These are phyloP conservation scores for Massariosphaeria phaeospora DNA, from an alignment of 495 filamentous ascomycete genomes.

Conservation along the genomic window DNA sequence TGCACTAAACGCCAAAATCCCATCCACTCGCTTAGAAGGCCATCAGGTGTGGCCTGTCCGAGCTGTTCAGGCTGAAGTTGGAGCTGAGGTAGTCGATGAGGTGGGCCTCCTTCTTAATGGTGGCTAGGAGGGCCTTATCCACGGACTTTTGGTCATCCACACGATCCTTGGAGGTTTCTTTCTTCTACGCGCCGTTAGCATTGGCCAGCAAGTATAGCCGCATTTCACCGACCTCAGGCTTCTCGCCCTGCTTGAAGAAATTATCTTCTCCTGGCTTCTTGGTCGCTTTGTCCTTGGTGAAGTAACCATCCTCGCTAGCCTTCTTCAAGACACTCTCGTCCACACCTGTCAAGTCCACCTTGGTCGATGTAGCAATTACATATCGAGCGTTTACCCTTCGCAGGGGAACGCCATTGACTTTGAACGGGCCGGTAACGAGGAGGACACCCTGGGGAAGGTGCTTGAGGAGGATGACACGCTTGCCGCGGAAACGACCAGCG, in stretches of 20 bases:
- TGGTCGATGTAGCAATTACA: slow-evolving; percentile 93
- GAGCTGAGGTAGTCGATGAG: slow-evolving; percentile 84
- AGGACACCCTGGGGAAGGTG: slow-evolving; percentile 92
- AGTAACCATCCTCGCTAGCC: slow-evolving; percentile 79
- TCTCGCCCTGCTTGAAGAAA: slow-evolving; percentile 98
- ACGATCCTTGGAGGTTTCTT: slow-evolving; percentile 80
- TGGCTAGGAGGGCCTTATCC: slow-evolving; percentile 84
- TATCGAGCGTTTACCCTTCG: slow-evolving; percentile 97
- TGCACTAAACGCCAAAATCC: slow-evolving; percentile 28
- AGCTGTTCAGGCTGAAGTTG: slow-evolving; percentile 93
- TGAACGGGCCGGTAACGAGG: slow-evolving; percentile 98
- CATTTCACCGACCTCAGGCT: slow-evolving; percentile 71
- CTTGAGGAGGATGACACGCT: slow-evolving; percentile 98
- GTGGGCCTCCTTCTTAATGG: slow-evolving; percentile 91
- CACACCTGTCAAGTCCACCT: slow-evolving; percentile 78
- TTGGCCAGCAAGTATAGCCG: neutral
- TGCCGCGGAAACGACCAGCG: slow-evolving; percentile 98
- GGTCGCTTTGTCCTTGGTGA: slow-evolving; percentile 85
- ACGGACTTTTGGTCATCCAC: slow-evolving; percentile 95
- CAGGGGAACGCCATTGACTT: slow-evolving; percentile 98
- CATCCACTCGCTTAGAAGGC: slow-evolving; percentile 38
- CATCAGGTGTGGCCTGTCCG: slow-evolving; percentile 97
- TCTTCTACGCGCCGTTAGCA: slow-evolving; percentile 65
- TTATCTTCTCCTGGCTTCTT: slow-evolving; percentile 88
- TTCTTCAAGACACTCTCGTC: slow-evolving; percentile 80